phyloP scores from a whole-genome alignment of 1,284 basidiomycete species.

The Melampsora americana region DNA sequence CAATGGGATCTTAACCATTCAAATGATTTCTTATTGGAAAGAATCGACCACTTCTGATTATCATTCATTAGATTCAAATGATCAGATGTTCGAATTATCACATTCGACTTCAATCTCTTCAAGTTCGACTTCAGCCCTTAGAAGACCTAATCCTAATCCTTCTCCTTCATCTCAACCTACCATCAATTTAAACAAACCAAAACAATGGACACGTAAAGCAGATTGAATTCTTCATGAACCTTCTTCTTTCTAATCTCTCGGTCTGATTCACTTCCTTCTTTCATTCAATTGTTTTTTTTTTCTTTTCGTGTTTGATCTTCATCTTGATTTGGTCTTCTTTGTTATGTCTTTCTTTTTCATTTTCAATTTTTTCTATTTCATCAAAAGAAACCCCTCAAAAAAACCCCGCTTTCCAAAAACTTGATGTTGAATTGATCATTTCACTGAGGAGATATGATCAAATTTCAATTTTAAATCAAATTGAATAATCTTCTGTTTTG shows the following conservation, averaged over 20 bases:
- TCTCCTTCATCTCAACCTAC: neutral
- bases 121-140: neutral
- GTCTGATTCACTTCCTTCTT: neutral
- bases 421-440: too few relatives aligned
- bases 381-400: too few relatives aligned
- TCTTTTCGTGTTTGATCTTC: neutral
- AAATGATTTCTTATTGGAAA: slow-evolving; percentile 66
- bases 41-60: neutral
- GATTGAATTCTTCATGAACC: slow-evolving; percentile 24
- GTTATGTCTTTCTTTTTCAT: neutral
- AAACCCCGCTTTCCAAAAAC: too few relatives aligned
- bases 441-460: too few relatives aligned
- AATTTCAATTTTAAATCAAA: too few relatives aligned
- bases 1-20: slow-evolving; percentile 72
- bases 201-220: slow-evolving; percentile 36
- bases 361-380: neutral
- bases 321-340: neutral
- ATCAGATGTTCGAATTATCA: neutral
- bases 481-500: too few relatives aligned
- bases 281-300: neutral
- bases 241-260: neutral
- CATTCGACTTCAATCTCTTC: neutral
- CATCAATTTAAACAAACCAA: slow-evolving; percentile 27
- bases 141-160: neutral
- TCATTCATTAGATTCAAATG: neutral